These are phyloP conservation scores for Globisporangium recalcitrans DNA, from an alignment of 352 stramenopile genomes.

Conservation along the genomic window DNA sequence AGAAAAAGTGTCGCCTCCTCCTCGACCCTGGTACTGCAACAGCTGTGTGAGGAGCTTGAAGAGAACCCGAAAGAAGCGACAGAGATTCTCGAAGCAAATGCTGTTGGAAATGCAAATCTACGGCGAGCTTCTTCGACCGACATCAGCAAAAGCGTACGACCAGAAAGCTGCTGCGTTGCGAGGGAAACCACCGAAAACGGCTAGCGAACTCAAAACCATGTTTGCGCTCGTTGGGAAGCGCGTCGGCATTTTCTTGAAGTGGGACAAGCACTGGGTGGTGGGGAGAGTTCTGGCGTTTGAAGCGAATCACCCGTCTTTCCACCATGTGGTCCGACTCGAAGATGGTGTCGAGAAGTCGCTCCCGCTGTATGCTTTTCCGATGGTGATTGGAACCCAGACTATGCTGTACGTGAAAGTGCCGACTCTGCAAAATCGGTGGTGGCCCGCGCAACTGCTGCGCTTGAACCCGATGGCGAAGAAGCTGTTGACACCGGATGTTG, in stretches of 20 bases:
- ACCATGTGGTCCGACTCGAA: conserved; percentile 66
- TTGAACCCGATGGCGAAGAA: conserved; percentile 59
- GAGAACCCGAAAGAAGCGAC: conserved; percentile 70
- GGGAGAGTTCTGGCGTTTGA: conserved; percentile 65
- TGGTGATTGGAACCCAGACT: conserved; percentile 56
- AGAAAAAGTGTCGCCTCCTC: conserved; percentile 31
- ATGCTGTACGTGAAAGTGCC: conserved; percentile 72
- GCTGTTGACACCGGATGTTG: conserved; percentile 31
- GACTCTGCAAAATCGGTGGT: conserved; percentile 58
- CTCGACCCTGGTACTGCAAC: conserved; percentile 71
- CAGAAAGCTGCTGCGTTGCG: conserved; percentile 32
- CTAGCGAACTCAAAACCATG: conserved; percentile 42
- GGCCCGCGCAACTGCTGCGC: conserved; percentile 64
- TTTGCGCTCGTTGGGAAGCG: conserved; percentile 62
- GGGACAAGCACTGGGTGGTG: conserved; percentile 78
- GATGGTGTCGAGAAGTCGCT: conserved; percentile 54
- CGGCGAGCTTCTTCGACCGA: conserved; percentile 53
- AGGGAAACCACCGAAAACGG: conserved; percentile 43
- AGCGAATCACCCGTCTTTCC: conserved; percentile 33
- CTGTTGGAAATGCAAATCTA: conserved; percentile 80
- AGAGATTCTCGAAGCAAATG: conserved; percentile 83
- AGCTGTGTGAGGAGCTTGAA: conserved; percentile 64
- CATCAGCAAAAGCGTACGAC: conserved; percentile 61
- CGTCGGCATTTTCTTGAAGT: conserved; percentile 62
- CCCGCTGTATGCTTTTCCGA: conserved; percentile 64